phyloP scores from a whole-genome alignment of 179 eudicot species.

The Beta lomatogona region DNA sequence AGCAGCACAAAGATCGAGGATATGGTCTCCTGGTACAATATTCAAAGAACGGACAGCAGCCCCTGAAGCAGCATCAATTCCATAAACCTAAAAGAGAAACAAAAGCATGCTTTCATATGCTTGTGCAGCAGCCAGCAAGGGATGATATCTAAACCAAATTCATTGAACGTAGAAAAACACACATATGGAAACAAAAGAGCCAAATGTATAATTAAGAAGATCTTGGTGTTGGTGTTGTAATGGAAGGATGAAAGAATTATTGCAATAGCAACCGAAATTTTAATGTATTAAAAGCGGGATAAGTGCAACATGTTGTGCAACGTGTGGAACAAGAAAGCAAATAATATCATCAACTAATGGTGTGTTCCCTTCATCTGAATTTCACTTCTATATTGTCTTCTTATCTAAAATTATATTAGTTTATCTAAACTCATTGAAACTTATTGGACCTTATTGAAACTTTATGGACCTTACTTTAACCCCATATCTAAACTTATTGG shows the following conservation, averaged over 20 bases:
- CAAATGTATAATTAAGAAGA: neutral
- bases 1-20: constrained; percentile 97
- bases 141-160: neutral
- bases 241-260: neutral
- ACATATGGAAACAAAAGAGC: neutral
- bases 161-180: neutral
- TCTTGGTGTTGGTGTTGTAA: neutral
- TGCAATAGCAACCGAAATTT: neutral
- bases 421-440: too few species aligned
- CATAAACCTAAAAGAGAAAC: constrained; percentile 63
- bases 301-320: neutral
- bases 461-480: too few species aligned
- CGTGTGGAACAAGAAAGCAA: neutral
- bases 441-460: too few species aligned
- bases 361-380: too few species aligned
- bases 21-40: constrained; percentile 68
- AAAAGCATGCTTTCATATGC: constrained; percentile 11
- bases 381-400: too few species aligned
- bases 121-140: neutral
- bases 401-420: too few species aligned
- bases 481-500: too few species aligned
- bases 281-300: neutral
- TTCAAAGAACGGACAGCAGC: constrained; percentile 88
- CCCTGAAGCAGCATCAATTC: constrained; percentile 97
- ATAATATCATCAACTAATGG: too few species aligned